Base-by-base conservation (phyloP, 2,329 filamentous ascomycete species). In the Phyllachora maydis region DNA sequence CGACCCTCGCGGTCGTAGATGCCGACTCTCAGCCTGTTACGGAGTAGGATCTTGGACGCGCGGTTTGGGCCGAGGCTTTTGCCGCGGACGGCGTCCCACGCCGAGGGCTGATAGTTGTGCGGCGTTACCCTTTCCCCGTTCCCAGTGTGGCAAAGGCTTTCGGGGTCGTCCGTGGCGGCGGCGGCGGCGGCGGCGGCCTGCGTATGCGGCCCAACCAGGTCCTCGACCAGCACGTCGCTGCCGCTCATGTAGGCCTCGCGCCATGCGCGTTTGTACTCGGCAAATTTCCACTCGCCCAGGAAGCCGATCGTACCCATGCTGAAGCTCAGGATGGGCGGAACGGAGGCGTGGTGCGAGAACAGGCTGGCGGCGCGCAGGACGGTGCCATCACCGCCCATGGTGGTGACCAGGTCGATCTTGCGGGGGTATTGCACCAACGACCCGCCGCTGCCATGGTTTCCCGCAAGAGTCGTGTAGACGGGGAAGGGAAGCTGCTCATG, bases 231-330 rank as follows among this genome's bases (percentile, higher is more conserved):
- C 6, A 64, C 59, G 21, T 53, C 49, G 31, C 59, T 64, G 3
- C 64, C 64, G 36, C 61, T 66, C 76, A 92, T 90, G 50, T 90
- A 93, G 25, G 88, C 79, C 42, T 93, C 79, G 23, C 81, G 59
- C 52, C 90, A 92, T 0, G 88, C 88, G 23, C 78, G 65, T 49
- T 92, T 92, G 51, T 90, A 79, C 38, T 95, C 83, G 5, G 60
- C 59, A 42, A 95, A 95, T 38, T 88, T 90, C 83, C 85, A 98
- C 47, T 95, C 85, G 10, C 85, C 83, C 6, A 98, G 52, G 35
- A 98, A 98, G 0, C 88, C 88, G 1, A 98, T 54, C 0, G 85
- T 90, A 5, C 88, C 88, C 79, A 98, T 93, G 42, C 82, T 91
- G 42, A 98, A 98, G 2, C 79, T 82, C 6, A 98, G 56, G 16